Evolutionary conservation across 2,329 filamentous ascomycete species (phyloP).

Genomic region (Volutella citrinella): DNA sequence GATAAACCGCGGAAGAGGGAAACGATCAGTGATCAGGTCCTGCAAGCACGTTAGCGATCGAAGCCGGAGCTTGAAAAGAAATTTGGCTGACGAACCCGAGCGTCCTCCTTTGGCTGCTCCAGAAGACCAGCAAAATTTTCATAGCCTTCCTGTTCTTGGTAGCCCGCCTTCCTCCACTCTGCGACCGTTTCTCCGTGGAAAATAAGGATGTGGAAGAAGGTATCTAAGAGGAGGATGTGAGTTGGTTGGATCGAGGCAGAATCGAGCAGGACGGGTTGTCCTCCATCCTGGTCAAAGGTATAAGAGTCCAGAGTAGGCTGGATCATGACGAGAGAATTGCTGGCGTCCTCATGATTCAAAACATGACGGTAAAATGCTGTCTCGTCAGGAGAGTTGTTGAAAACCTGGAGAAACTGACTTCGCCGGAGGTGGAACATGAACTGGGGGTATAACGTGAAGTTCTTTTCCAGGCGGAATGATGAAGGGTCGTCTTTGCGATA

Average conservation of each 20-base stretch:
- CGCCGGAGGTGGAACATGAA: constrained; percentile 99
- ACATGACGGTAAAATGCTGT: constrained; percentile 99
- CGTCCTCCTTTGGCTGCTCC: constrained; percentile 94
- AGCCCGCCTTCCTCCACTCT: constrained; percentile 96
- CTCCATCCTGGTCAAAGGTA: constrained; percentile 92
- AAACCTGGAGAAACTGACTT: constrained; percentile 97
- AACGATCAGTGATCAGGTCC: constrained; percentile 96
- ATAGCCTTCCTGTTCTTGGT: constrained; percentile 97
- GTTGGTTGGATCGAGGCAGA: constrained; percentile 94
- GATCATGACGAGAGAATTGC: constrained; percentile 97
- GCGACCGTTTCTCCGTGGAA: constrained; percentile 98
- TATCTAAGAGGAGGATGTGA: constrained; percentile 91
- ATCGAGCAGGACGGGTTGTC: constrained; percentile 89
- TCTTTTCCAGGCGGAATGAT: constrained; percentile 95
- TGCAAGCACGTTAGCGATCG: too few relatives aligned
- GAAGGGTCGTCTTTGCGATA: constrained; percentile 98
- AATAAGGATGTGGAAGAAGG: constrained; percentile 99
- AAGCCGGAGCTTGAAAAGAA: too few relatives aligned
- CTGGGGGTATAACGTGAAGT: constrained; percentile 97
- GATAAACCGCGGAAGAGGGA: constrained; percentile 97
- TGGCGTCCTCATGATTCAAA: constrained; percentile 93
- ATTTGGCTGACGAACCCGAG: constrained; percentile 76
- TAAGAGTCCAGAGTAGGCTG: constrained; percentile 97
- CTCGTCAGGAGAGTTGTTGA: constrained; percentile 99
- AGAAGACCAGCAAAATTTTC: constrained; percentile 89